phyloP scores from a whole-genome alignment of 805 yeast genomes.

The Candida gorgasii region DNA sequence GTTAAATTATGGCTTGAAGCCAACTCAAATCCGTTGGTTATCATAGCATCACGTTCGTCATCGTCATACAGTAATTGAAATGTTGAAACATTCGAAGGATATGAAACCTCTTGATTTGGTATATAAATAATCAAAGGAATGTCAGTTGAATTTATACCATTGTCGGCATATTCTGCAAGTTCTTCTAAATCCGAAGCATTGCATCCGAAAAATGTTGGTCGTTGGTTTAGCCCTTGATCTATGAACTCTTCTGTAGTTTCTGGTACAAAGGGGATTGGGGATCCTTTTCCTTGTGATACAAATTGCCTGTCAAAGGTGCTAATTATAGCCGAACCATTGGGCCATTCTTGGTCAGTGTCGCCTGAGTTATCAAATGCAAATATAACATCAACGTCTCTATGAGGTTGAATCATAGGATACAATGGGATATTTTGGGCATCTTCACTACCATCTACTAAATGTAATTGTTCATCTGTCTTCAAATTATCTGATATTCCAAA shows the following conservation, averaged over 20 bases:
- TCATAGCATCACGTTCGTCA: conserved; percentile 57
- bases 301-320: conserved; percentile 38
- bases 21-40: conserved; percentile 74
- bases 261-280: conserved; percentile 82
- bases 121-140: conserved; percentile 70
- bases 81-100: conserved; percentile 69
- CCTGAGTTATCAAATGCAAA: conserved; percentile 45
- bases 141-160: conserved; percentile 26
- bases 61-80: conserved; percentile 61
- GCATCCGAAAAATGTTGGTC: conserved; percentile 85
- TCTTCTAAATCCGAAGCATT: conserved; percentile 60
- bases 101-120: conserved; percentile 71
- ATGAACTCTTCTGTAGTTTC: conserved; percentile 56
- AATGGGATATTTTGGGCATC: conserved; percentile 44
- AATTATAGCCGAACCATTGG: conserved; percentile 42
- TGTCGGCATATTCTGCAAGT: conserved; percentile 32
- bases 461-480: conserved; percentile 29
- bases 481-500: conserved; percentile 19
- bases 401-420: conserved; percentile 39
- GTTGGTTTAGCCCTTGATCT: conserved; percentile 58
- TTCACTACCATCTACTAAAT: conserved; percentile 45
- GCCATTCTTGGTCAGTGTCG: conserved; percentile 41
- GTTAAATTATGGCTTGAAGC: conserved; percentile 67
- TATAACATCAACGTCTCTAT: conserved; percentile 39
- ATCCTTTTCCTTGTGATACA: conserved; percentile 49